Percentiles rank a stretch among this genome's conserved stretches.
These are phyloP conservation scores for Coccinonectria pachysandricola DNA, from an alignment of 2,329 filamentous ascomycete genomes.

Conservation along the genomic window DNA sequence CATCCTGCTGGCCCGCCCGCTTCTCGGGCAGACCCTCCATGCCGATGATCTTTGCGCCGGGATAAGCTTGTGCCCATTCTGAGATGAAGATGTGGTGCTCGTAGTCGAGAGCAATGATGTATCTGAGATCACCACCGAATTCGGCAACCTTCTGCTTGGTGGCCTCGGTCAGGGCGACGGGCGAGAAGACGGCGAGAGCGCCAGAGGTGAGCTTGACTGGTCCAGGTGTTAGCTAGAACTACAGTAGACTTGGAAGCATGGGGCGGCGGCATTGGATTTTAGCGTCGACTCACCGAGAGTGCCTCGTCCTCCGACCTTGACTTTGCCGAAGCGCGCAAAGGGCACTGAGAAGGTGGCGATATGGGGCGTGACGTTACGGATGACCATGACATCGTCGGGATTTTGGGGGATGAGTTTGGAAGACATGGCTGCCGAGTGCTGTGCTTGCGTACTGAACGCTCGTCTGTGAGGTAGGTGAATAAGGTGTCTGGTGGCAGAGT, in stretches of 20 bases:
- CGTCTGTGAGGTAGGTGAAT: constrained; percentile 1
- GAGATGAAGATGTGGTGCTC: constrained; percentile 94
- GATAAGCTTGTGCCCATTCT: constrained; percentile 72
- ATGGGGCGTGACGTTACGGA: constrained; percentile 71
- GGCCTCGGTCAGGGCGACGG: constrained; percentile 71
- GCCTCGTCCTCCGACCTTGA: constrained; percentile 78
- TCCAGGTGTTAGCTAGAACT: constrained; percentile 2
- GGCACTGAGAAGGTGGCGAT: constrained; percentile 73
- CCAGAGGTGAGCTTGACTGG: constrained; percentile 70
- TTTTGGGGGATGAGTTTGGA: constrained; percentile 56
- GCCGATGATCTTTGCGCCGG: constrained; percentile 68
- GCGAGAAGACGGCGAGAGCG: constrained; percentile 80
- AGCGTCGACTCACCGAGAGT: constrained; percentile 58
- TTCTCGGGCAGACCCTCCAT: constrained; percentile 79
- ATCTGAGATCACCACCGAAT: constrained; percentile 61
- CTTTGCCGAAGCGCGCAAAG: constrained; percentile 67
- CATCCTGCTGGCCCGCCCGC: constrained; percentile 47
- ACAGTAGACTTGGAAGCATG: neutral
- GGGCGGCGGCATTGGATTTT: neutral
- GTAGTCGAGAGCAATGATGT: constrained; percentile 78
- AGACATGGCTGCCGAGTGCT: constrained; percentile 36
- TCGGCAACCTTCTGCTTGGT: constrained; percentile 54
- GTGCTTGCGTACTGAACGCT: constrained; percentile 7
- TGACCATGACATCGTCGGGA: constrained; percentile 79
- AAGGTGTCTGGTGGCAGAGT: no score